Evolutionary conservation across 1,284 basidiomycete genomes (phyloP).

Genomic region (Trametes polyzona): DNA sequence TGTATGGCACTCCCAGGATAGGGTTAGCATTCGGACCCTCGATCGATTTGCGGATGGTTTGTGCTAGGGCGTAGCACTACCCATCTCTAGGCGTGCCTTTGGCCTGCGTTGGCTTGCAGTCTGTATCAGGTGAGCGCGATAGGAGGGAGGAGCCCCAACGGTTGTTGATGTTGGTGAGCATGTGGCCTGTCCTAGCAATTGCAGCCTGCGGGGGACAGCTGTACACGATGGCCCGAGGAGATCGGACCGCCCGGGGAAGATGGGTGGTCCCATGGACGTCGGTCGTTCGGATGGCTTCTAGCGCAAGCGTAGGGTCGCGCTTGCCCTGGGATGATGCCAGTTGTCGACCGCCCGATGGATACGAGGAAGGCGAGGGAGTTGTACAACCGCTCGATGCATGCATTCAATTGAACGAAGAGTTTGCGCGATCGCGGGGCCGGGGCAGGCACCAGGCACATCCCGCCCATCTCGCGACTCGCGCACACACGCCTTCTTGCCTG

Average conservation of each 20-base stretch:
- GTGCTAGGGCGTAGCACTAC: too few relatives aligned
- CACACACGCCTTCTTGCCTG: too few relatives aligned
- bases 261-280: background rate
- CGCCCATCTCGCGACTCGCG: background rate
- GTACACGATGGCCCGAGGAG: background rate
- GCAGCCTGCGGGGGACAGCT: too few relatives aligned
- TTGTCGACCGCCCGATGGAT: background rate
- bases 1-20: too few relatives aligned
- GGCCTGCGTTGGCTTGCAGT: too few relatives aligned
- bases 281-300: background rate
- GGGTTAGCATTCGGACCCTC: too few relatives aligned
- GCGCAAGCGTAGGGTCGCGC: background rate
- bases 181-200: too few relatives aligned
- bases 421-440: background rate
- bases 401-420: background rate
- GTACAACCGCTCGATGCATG: too few relatives aligned
- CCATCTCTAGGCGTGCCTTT: too few relatives aligned
- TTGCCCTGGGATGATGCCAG: background rate
- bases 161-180: background rate
- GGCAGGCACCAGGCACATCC: conserved; percentile 20
- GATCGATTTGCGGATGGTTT: too few relatives aligned
- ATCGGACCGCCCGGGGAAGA: background rate
- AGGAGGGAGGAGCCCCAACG: too few relatives aligned
- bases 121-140: too few relatives aligned
- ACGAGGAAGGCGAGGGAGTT: background rate